phyloP scores from a whole-genome alignment of 225 moss, liverwort and hornwort species.

The Neckera pumila region DNA sequence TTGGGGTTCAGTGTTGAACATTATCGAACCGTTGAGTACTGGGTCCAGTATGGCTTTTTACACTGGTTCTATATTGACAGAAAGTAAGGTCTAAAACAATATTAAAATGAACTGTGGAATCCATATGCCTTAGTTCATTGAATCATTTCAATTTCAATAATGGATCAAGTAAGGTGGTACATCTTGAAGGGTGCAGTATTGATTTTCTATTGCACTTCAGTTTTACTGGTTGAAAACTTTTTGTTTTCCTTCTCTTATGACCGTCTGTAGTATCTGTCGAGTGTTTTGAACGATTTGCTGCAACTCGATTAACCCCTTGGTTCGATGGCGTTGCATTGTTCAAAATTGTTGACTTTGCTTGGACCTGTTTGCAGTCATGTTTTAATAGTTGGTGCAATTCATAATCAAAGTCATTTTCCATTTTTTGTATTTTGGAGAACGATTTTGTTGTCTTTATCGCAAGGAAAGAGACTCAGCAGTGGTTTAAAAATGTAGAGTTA shows the following conservation, averaged over 20 bases:
- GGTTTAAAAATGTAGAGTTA: neutral
- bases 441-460: neutral
- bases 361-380: neutral
- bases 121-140: neutral
- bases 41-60: neutral
- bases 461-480: neutral
- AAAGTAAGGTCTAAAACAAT: neutral
- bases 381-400: neutral
- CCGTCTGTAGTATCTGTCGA: neutral
- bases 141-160: neutral
- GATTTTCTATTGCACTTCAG: neutral
- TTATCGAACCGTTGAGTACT: neutral
- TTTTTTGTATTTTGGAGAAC: neutral
- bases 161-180: neutral
- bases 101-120: neutral
- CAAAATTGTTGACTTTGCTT: neutral
- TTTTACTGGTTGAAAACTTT: neutral
- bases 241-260: neutral
- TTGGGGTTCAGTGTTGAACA: neutral
- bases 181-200: neutral
- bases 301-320: neutral
- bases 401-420: too few relatives aligned
- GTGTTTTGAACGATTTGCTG: neutral
- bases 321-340: neutral
- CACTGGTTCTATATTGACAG: neutral